Conservation (phyloP, 495 filamentous ascomycete genomes). For the Emericellopsis terricola region DNA sequence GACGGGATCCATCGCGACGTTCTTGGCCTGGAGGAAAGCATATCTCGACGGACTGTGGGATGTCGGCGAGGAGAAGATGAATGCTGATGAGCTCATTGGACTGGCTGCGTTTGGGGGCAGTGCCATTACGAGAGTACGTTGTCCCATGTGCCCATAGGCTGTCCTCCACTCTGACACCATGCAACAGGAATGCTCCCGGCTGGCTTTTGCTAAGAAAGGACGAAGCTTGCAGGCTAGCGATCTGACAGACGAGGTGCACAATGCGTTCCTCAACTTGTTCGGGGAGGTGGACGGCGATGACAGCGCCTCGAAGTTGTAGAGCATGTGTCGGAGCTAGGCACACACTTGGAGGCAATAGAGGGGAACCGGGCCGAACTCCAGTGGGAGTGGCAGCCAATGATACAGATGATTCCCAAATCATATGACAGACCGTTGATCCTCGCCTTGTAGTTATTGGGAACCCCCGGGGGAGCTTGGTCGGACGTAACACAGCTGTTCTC, state of each 20-base stretch:
- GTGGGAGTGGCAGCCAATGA: too few species aligned
- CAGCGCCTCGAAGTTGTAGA: slow-evolving; percentile 5
- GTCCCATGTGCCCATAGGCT: not conserved
- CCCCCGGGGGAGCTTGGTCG: too few species aligned
- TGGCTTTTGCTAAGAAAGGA: slow-evolving; percentile 75
- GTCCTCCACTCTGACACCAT: slow-evolving; percentile 6
- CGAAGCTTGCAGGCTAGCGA: slow-evolving; percentile 87
- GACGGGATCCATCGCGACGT: slow-evolving; percentile 73
- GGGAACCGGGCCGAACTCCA: too few species aligned
- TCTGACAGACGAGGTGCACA: slow-evolving; percentile 77
- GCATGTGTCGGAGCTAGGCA: too few species aligned
- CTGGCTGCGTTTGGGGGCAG: slow-evolving; percentile 77
- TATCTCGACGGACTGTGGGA: slow-evolving; percentile 70
- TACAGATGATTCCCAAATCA: too few species aligned
- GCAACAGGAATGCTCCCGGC: slow-evolving; percentile 59
- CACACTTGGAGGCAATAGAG: too few species aligned
- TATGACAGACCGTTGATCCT: too few species aligned
- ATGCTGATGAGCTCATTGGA: slow-evolving; percentile 46
- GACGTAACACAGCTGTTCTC: too few species aligned
- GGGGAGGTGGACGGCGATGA: slow-evolving; percentile 24
- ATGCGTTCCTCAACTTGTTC: slow-evolving; percentile 64
- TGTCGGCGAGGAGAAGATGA: slow-evolving; percentile 32
- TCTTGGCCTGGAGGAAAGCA: slow-evolving; percentile 72
- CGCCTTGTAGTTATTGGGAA: too few species aligned
- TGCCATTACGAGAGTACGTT: slow-evolving; percentile 53